Percentiles rank a stretch among this genome's conserved stretches.
Evolutionary conservation across 2,329 filamentous ascomycete species (phyloP).

Genomic region (Lasiodiplodia gonubiensis): DNA sequence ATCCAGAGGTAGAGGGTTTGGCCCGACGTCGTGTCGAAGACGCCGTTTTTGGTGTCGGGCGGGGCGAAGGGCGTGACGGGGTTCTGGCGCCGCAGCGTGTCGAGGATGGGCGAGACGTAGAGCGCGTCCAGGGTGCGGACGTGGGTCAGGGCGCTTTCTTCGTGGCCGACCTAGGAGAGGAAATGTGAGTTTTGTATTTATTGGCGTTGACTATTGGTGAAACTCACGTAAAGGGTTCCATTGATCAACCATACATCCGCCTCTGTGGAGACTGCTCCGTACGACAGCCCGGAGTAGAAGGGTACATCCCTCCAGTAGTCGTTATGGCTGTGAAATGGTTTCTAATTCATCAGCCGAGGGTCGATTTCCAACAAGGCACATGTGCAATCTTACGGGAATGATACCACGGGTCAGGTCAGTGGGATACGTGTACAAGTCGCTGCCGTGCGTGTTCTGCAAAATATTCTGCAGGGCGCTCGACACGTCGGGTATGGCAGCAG

Average conservation of each 20-base stretch:
- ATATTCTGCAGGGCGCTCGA: conserved; percentile 61
- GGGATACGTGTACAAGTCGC: conserved; percentile 62
- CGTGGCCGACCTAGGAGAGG: conserved; percentile 59
- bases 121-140: conserved; percentile 62
- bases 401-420: conserved; percentile 67
- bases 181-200: neutral
- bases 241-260: conserved; percentile 67
- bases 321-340: conserved; percentile 63
- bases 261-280: conserved; percentile 64
- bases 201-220: neutral
- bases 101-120: conserved; percentile 65
- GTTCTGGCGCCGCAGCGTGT: conserved; percentile 62
- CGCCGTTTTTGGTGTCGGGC: conserved; percentile 46
- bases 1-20: conserved; percentile 70
- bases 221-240: conserved; percentile 58
- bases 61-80: conserved; percentile 57
- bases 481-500: conserved; percentile 45
- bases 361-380: neutral
- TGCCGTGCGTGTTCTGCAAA: conserved; percentile 58
- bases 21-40: conserved; percentile 63
- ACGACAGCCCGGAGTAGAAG: conserved; percentile 59
- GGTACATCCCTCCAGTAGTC: conserved; percentile 62
- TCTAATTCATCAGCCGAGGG: conserved; percentile 40
- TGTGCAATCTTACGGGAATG: conserved; percentile 49
- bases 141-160: conserved; percentile 57